Percentiles rank a stretch among this genome's conserved stretches.
phyloP scores from a whole-genome alignment of 768 basidiomycete genomes.

The Psilocybe azurescens region DNA sequence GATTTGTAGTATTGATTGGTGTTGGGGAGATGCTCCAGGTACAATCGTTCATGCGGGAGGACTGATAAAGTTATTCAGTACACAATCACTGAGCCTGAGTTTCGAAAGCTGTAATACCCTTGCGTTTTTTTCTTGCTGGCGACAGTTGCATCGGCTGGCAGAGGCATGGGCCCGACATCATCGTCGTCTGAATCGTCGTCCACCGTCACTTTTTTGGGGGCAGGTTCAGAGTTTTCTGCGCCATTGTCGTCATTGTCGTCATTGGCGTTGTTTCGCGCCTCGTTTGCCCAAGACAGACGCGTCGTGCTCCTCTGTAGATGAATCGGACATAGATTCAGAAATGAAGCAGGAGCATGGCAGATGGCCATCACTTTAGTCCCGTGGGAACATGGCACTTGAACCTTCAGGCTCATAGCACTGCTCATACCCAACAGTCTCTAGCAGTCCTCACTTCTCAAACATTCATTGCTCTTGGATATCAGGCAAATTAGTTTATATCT shows the following conservation, averaged over 20 bases:
- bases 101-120: constrained; percentile 55
- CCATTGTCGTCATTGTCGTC: constrained; percentile 25
- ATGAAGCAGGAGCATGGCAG: neutral
- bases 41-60: constrained; percentile 91
- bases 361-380: neutral
- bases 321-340: constrained; percentile 21
- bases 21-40: constrained; percentile 89
- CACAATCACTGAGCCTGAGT: constrained; percentile 10
- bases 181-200: constrained; percentile 71
- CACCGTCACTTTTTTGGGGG: constrained; percentile 30
- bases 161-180: constrained; percentile 90
- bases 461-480: neutral
- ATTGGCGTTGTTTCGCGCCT: constrained; percentile 41
- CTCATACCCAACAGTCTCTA: too few relatives aligned
- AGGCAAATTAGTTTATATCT: too few relatives aligned
- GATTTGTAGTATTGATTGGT: constrained; percentile 96
- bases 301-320: constrained; percentile 44
- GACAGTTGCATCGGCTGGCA: constrained; percentile 55
- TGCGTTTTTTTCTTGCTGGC: constrained; percentile 74
- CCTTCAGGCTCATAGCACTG: neutral
- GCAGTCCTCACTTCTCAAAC: too few relatives aligned
- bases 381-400: constrained; percentile 1
- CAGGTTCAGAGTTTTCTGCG: constrained; percentile 18
- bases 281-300: constrained; percentile 70
- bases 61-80: constrained; percentile 50